Evolutionary conservation across 129 eudicot genomes (phyloP), one percentile per base, ranked within the genome.

Genomic region (Tanacetum coccineum): DNA sequence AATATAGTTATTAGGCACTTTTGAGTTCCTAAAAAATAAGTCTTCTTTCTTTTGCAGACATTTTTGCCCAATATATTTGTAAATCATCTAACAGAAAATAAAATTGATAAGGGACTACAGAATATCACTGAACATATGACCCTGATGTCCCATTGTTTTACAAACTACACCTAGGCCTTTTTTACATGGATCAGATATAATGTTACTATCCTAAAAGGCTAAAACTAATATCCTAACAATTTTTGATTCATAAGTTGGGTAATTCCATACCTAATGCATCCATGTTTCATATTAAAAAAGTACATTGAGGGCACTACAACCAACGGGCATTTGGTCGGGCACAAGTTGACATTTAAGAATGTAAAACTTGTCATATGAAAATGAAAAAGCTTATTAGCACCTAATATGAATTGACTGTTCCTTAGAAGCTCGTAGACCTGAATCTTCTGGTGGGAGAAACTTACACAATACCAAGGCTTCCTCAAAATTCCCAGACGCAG

Each of bases 381-480:
- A 70, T 14, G 3, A 51, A 44, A 25, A 55, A 50, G 25, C 14
- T 56, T 13, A 54, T 17, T 62, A 20, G 51, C 51, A 94, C 99
- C 99, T 89, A 12, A 94, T 81, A 75, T 94, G 99, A 73, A 94
- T 89, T 58, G 99, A 87, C 81, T 87, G 96, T 82, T 94, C 99
- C 74, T 89, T 89, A 76, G 99, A 84, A 72, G 95, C 90, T 81
- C 99, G 82, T 70, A 94, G 87, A 68, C 81, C 87, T 74, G 99
- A 87, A 84, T 94, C 99, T 79, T 94, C 97, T 20, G 90, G 88
- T 66, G 97, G 99, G 75, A 94, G 99, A 66, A 94, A 63, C 77
- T 82, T 94, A 79, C 99, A 94, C 73, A 94, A 83, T 57, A 87
- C 89, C 87, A 94, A 78, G 48, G 99, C 99, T 76, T 94, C 97